Base-by-base conservation (phyloP, 2,329 filamentous ascomycete genomes). In the Epichloe glyceriae region DNA sequence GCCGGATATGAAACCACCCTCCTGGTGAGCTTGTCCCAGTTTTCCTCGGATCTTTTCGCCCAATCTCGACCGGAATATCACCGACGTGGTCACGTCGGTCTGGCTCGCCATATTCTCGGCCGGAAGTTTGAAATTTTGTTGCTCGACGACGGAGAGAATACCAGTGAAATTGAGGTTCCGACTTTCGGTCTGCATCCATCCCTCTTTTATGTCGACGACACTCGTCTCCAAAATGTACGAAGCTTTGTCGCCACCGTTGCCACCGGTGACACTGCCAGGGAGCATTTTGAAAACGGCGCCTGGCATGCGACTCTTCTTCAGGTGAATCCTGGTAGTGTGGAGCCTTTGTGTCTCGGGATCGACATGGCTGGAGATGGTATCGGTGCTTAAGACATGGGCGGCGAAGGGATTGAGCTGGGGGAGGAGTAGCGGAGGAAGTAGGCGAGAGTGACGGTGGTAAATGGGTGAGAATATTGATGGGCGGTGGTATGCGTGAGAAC, bases 381-480 rank as follows among this genome's bases (percentile, higher is more conserved):
- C 87, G 66, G 86, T 89, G 62, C 85, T 88, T 59, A 89, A 73
- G 49, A 93, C 87, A 70, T 93, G 87, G 56, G 79, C 82, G 57
- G 83, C 83, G 71, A 91, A 90, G 6, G 87, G 87, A 62, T 91
- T 93, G 57, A 79, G 70, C 57, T 79, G 73, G 33, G 77, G 76
- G 76, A 80, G 53, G 86, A 88, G 70, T 93, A 93, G 57, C 87
- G 86, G 47, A 93, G 83, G 70, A 91, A 93, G 76, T 88, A 93
- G 70, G 87, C 87, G 66, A 93, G 83, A 46, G 86, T 88, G 55
- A 93, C 87, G 65, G 86, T 86, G 55, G 86, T 82, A 71, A 91
- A 91, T 46, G 85, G 83, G 68, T 91, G 88, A 57, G 82, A 76
- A 74, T 90, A 89, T 61, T 76, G 79, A 66, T 86, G 84, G 68